Evolutionary conservation across 2,329 filamentous ascomycete genomes (phyloP).

Genomic region (Aspergillus floridensis): DNA sequence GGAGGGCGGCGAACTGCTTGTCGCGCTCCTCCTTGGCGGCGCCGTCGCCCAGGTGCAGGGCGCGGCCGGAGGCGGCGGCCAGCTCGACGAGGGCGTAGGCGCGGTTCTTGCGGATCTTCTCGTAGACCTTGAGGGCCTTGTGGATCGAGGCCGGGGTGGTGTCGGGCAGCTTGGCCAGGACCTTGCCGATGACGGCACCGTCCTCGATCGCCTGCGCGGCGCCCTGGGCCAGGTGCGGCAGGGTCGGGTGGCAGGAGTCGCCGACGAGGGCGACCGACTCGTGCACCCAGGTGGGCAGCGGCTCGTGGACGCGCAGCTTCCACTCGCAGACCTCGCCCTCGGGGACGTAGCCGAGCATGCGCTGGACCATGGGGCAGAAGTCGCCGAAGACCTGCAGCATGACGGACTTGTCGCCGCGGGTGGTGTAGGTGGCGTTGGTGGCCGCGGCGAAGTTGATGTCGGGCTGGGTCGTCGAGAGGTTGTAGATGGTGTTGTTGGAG

Average conservation of each 20-base stretch:
- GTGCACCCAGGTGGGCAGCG: conserved; percentile 61
- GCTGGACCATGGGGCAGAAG: conserved; percentile 61
- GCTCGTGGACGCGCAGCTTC: conserved; percentile 62
- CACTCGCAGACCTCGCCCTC: conserved; percentile 67
- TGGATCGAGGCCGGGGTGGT: conserved; percentile 48
- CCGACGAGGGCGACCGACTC: conserved; percentile 55
- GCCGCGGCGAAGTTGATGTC: conserved; percentile 60
- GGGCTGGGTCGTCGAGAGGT: conserved; percentile 62
- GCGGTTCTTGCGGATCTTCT: conserved; percentile 55
- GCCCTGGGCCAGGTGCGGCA: conserved; percentile 63
- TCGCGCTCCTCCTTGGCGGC: conserved; percentile 60
- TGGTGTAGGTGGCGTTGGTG: conserved; percentile 61
- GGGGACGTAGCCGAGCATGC: conserved; percentile 60
- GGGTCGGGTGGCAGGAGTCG: conserved; percentile 62
- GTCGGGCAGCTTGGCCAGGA: conserved; percentile 50
- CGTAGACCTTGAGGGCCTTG: conserved; percentile 56
- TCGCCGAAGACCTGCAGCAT: conserved; percentile 61
- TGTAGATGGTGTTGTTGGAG: conserved; percentile 63
- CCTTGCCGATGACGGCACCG: conserved; percentile 55
- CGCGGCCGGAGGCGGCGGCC: conserved; percentile 54
- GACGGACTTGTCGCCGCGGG: conserved; percentile 57
- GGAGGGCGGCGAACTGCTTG: conserved; percentile 54
- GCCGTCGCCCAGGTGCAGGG: conserved; percentile 57
- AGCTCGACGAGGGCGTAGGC: conserved; percentile 58
- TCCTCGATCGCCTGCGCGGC: conserved; percentile 66